phyloP scores from a whole-genome alignment of 331 rosid species.

The Quercus lobata region DNA sequence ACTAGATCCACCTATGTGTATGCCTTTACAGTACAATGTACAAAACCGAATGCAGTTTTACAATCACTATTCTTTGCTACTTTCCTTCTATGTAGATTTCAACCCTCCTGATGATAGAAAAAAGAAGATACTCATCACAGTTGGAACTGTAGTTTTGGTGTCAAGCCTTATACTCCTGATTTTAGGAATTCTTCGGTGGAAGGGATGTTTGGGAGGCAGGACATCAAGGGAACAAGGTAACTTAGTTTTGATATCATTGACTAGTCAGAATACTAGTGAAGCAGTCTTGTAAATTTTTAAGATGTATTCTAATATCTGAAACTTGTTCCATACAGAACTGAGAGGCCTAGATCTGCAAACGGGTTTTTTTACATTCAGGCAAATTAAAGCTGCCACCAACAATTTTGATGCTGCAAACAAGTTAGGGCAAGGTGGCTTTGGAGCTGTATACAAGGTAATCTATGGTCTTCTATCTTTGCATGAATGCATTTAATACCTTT shows the following conservation, averaged over 20 bases:
- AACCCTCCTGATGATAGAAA: background rate
- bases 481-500: background rate
- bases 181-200: slow-evolving; percentile 32
- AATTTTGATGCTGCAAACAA: slow-evolving; percentile 34
- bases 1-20: background rate
- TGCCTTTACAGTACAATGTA: background rate
- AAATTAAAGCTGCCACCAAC: slow-evolving; percentile 40
- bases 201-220: slow-evolving; percentile 21
- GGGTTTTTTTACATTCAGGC: slow-evolving; percentile 19
- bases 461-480: background rate
- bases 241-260: background rate
- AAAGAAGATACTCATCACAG: background rate
- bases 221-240: slow-evolving; percentile 17
- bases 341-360: slow-evolving; percentile 23
- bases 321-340: slow-evolving; percentile 20
- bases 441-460: slow-evolving; percentile 43
- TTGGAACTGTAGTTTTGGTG: slow-evolving; percentile 2
- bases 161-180: slow-evolving; percentile 13
- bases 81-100: background rate
- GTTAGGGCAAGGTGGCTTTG: slow-evolving; percentile 55
- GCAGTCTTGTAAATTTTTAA: background rate
- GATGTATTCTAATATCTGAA: background rate
- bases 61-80: background rate
- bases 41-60: background rate
- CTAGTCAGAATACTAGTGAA: background rate